Percentiles rank a stretch among this genome's conserved stretches.
Evolutionary conservation across 495 filamentous ascomycete species (phyloP).

Genomic region (Cercophora newfieldiana): DNA sequence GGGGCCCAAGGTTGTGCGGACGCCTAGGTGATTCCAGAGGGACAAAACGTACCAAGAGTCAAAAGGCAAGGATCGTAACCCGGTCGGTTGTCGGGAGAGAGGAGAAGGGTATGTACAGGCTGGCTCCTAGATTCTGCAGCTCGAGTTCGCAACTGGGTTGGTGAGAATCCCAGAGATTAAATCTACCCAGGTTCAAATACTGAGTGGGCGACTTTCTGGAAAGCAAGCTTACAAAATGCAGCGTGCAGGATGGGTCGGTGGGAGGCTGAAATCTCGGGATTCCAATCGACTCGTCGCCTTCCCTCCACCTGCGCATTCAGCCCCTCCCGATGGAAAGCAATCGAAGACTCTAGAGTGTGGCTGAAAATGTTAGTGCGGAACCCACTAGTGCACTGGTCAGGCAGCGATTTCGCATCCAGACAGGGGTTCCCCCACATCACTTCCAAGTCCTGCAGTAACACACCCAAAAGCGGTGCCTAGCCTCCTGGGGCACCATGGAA

Average conservation of each 20-base stretch:
- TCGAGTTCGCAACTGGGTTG: background rate
- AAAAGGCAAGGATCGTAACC: conserved; percentile 1
- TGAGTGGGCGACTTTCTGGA: background rate
- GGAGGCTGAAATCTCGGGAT: conserved; percentile 37
- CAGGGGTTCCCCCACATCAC: background rate
- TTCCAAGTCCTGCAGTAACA: conserved; percentile 12
- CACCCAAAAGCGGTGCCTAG: background rate
- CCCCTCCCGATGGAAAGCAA: conserved; percentile 41
- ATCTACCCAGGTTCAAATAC: conserved; percentile 19
- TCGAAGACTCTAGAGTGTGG: conserved; percentile 42
- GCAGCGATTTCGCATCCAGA: background rate
- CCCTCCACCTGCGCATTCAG: conserved; percentile 31
- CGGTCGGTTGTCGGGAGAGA: background rate
- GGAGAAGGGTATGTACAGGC: background rate
- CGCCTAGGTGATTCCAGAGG: background rate
- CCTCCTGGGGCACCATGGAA: conserved; percentile 5
- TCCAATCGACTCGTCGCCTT: conserved; percentile 34
- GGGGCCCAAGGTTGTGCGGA: background rate
- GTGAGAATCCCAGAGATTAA: conserved; percentile 3
- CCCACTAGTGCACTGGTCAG: background rate
- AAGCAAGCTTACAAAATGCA: conserved; percentile 28
- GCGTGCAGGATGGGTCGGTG: conserved; percentile 17
- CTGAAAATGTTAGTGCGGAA: conserved; percentile 33
- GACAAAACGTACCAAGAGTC: background rate
- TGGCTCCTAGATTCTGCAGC: background rate